Conservation (phyloP, 73 alveolate species). For the Paramecium bursaria region DNA sequence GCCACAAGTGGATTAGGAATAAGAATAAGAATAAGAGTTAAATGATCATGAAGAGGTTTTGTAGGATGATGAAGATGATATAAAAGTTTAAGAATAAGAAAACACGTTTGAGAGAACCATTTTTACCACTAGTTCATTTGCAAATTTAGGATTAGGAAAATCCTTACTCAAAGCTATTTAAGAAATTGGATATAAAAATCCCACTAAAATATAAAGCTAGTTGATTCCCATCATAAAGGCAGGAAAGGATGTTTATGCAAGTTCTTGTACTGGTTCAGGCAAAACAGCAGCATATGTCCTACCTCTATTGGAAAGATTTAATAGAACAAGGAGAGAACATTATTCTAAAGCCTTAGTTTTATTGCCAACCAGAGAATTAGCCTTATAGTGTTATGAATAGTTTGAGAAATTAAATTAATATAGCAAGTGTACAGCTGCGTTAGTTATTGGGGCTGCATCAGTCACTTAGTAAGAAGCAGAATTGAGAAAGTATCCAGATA, state of each 20-base stretch:
- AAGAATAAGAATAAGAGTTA: too few relatives aligned
- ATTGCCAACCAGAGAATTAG: slow-evolving; percentile 98
- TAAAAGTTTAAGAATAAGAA: too few relatives aligned
- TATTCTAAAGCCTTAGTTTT: slow-evolving; percentile 74
- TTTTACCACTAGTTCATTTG: too few relatives aligned
- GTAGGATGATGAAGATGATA: too few relatives aligned
- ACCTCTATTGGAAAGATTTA: slow-evolving; percentile 96
- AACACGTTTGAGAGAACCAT: too few relatives aligned
- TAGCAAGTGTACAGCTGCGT: slow-evolving; percentile 80
- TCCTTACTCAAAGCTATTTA: slow-evolving; percentile 90
- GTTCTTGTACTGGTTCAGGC: slow-evolving; percentile 99
- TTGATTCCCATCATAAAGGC: slow-evolving; percentile 95
- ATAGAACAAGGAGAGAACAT: slow-evolving; percentile 19
- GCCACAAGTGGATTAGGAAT: too few relatives aligned
- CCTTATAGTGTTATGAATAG: slow-evolving; percentile 94
- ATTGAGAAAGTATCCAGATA: slow-evolving; percentile 90
- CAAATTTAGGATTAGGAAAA: slow-evolving; percentile 82
- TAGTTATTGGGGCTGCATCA: slow-evolving; percentile 91
- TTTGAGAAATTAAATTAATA: slow-evolving; percentile 84
- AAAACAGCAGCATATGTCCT: slow-evolving; percentile 99
- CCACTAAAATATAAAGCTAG: slow-evolving; percentile 96
- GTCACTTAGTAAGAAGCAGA: slow-evolving; percentile 85
- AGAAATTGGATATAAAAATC: slow-evolving; percentile 94
- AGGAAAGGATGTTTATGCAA: slow-evolving; percentile 96
- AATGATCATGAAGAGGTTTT: too few relatives aligned